Conservation (phyloP, 169 alveolate genomes). For the Cryptosporidium baileyi region DNA sequence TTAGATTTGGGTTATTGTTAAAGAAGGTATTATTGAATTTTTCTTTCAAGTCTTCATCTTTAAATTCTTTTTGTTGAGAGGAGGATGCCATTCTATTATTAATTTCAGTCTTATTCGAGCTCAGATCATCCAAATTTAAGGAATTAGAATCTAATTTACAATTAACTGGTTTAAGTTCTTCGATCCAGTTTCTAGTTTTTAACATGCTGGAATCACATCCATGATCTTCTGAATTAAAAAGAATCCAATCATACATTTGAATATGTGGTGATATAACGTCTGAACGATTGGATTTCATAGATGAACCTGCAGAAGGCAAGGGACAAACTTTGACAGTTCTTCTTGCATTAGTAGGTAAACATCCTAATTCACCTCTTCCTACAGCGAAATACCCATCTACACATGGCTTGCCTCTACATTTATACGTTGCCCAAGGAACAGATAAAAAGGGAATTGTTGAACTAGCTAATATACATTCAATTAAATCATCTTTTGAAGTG, state of each 20-base stretch:
- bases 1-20: slow-evolving; percentile 40
- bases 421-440: slow-evolving; percentile 62
- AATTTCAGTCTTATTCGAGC: not conserved
- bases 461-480: slow-evolving; percentile 62
- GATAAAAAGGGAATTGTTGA: slow-evolving; percentile 67
- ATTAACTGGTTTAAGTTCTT: not conserved
- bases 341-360: slow-evolving; percentile 59
- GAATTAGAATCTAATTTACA: not conserved
- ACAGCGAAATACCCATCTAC: slow-evolving; percentile 68
- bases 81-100: not conserved
- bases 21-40: not conserved
- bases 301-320: slow-evolving; percentile 61
- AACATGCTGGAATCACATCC: not conserved
- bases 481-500: slow-evolving; percentile 46
- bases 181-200: slow-evolving; percentile 46
- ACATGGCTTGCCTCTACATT: slow-evolving; percentile 64
- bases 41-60: not conserved
- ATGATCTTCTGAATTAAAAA: not conserved
- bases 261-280: slow-evolving; percentile 65
- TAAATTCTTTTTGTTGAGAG: not conserved
- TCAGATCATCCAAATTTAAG: not conserved
- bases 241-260: slow-evolving; percentile 53
- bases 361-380: slow-evolving; percentile 65
- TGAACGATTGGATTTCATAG: slow-evolving; percentile 51
- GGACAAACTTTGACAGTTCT: slow-evolving; percentile 70